Evolutionary conservation across 768 basidiomycete genomes (phyloP), one percentile per base, ranked within the genome.

Genomic region (Gloeopeniophorella convolvens): DNA sequence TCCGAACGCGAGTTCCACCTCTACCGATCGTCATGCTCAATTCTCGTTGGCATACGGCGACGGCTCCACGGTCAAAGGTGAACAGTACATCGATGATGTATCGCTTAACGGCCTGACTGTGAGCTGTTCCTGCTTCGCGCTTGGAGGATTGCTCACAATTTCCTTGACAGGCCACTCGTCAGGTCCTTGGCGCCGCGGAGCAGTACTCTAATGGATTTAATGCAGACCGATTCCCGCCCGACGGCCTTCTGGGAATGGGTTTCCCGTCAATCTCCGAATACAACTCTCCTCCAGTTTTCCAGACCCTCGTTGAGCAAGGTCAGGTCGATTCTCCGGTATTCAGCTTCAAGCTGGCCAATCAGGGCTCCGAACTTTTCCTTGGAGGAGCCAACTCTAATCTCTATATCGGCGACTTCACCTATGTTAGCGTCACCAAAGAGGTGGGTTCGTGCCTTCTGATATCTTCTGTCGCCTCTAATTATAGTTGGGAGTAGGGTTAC

Each of bases 191-290:
- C 13, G 60, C 69, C 30, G 71, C 72, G 3, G 66, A 64, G 20
- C 55, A 61, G 20, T 71, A 71, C 54, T 69, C 69, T 28, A 55
- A 56, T 40, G 68, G 68, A 4, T 70, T 71, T 54, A 52, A 53
- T 31, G 42, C 33, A 4, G 48, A 47, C n/a, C 32, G 62, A 3
- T 70, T 70, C 54, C 64, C 68, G 10, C 60, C 70, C 13, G 71
- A 73, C 51, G 72, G 72, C 21, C 59, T 70, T 7, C 58, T 70
- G 57, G 72, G 75, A 49, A 70, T 77, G 74, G 72, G 61, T 0
- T 77, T 74, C 61, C 60, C 60, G 5, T 21, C 57, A 32, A 63
- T 76, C 46, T 72, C 75, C 1, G 56, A 49, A 13, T 69, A 69
- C 31, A 39, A 52, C 18, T 49, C 66, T 6, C 58, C 63, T 12